Evolutionary conservation across 1,139 yeast species (phyloP), one percentile per base, ranked within the genome.

Genomic region (Hyphopichia pseudoburtonii): DNA sequence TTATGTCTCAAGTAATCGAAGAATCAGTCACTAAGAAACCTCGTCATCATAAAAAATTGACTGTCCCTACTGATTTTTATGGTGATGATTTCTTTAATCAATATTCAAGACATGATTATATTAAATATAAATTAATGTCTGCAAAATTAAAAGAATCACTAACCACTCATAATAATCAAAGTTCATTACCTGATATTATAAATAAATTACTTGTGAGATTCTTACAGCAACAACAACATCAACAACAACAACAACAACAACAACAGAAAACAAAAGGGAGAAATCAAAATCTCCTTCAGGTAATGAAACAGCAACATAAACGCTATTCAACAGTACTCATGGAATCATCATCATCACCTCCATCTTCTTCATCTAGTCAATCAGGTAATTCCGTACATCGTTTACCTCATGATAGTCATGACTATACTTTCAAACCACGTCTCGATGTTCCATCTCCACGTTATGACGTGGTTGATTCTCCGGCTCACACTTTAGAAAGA

Each of bases 1-100:
- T 62, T 40, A 15, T 43, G 44, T 22, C 51, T 42, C 36, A 47
- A 46, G 5, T 42, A 45, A 10, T 32, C 12, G 35, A 45, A 47
- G 10, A 22, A 5, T 23, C 32, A 15, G 8, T 34, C 17, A 14
- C 29, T 14, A 23, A 24, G 15, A 18, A 29, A 25, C n/a, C n/a
- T n/a, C n/a, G n/a, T n/a, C n/a, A n/a, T n/a, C n/a, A 12, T 28
- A 12, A 33, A 33, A 27, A 16, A 10, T 10, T 10, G 21, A 17
- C 16, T 5, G 15, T 17, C 5, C 28, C 22, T 3, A 5, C 14
- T 8, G 8, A 22, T 17, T 64, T 66, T 36, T 65, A 65, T 40
- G 72, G 72, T 1, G 70, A 64, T 40, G 69, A 65, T 29, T 42
- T 65, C 28, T 52, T 65, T 31, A 49, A 51, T 33, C 54, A 51